phyloP scores from a whole-genome alignment of 2,329 filamentous ascomycete genomes.

The Sarocladium kiliense region DNA sequence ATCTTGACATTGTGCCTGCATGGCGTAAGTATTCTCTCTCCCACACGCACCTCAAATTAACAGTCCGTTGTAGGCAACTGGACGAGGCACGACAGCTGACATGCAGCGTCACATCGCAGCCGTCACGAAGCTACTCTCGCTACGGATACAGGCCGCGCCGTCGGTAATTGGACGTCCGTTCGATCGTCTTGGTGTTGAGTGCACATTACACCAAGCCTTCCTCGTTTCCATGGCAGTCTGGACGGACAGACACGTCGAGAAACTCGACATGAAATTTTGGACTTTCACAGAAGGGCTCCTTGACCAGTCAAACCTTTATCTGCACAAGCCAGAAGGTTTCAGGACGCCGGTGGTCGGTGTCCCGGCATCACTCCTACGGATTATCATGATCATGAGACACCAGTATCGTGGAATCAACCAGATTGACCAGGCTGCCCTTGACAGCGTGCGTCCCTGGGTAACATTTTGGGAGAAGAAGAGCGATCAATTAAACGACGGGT shows the following conservation, averaged over 20 bases:
- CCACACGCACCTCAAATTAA: not conserved
- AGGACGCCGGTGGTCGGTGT: not conserved
- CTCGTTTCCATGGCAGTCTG: not conserved
- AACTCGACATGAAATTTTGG: not conserved
- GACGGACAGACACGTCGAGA: not conserved
- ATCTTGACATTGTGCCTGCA: constrained; percentile 4
- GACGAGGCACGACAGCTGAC: not conserved
- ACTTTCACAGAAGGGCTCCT: not conserved
- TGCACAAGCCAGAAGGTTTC: constrained; percentile 6
- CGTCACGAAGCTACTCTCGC: not conserved
- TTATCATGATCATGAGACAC: not conserved
- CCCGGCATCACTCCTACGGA: constrained; percentile 1
- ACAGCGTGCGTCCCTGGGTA: not conserved
- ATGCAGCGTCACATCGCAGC: not conserved
- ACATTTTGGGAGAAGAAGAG: constrained; percentile 12
- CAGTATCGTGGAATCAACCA: not conserved
- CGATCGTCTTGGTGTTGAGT: constrained; percentile 2
- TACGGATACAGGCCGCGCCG: not conserved
- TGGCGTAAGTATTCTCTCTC: not conserved
- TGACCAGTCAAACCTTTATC: constrained; percentile 5
- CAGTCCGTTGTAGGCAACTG: not conserved
- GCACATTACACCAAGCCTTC: not conserved
- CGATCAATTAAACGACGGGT: not conserved
- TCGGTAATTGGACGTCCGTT: not conserved
- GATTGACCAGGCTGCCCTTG: not conserved